phyloP scores from a whole-genome alignment of 164 flowering plant species.

The Magnolia officinalis region DNA sequence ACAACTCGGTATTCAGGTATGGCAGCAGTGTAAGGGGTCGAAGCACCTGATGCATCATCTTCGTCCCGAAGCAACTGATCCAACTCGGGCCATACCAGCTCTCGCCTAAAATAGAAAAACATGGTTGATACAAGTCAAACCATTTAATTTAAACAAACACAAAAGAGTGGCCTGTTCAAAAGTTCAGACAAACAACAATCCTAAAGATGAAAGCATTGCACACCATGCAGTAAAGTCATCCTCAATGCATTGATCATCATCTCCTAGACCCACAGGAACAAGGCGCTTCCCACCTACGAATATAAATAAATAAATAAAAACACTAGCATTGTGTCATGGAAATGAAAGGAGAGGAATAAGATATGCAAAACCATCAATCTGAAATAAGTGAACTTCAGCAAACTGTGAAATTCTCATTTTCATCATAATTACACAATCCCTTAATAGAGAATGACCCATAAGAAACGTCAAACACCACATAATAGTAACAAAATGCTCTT shows the following conservation, averaged over 20 bases:
- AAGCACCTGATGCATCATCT: slow-evolving; percentile 56
- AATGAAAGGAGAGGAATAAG: not conserved
- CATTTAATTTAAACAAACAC: not conserved
- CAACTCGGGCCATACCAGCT: slow-evolving; percentile 86
- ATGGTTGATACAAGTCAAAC: not conserved
- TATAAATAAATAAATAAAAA: not conserved
- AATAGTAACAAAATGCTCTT: no score
- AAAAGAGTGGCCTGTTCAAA: not conserved
- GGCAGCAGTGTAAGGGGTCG: slow-evolving; percentile 93
- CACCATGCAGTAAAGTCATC: slow-evolving; percentile 98
- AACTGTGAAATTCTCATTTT: not conserved
- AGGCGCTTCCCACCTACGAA: slow-evolving; percentile 80
- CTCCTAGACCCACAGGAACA: slow-evolving; percentile 89
- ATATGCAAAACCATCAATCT: not conserved
- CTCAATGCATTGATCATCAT: slow-evolving; percentile 98
- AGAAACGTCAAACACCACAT: not conserved
- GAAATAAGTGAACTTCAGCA: not conserved
- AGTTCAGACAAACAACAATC: not conserved
- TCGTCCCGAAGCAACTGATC: slow-evolving; percentile 83
- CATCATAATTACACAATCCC: not conserved
- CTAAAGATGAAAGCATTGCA: slow-evolving; percentile 1
- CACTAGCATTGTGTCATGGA: not conserved
- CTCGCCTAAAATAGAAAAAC: slow-evolving; percentile 52
- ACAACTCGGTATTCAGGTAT: slow-evolving; percentile 82
- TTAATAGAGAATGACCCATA: not conserved